phyloP scores from a whole-genome alignment of 2,329 filamentous ascomycete genomes.

The Coleophoma eucalyptorum region DNA sequence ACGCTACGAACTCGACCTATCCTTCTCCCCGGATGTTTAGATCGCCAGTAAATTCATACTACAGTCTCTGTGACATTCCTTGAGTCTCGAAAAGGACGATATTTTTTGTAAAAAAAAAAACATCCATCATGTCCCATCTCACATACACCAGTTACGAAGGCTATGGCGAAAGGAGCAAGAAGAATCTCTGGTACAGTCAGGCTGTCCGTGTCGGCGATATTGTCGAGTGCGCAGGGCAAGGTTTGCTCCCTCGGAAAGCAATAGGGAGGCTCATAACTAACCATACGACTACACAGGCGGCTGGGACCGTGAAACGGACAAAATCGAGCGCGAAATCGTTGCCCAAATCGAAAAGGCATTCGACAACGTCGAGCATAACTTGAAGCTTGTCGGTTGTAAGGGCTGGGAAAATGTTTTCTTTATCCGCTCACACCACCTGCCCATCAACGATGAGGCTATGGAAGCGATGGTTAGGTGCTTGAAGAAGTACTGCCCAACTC shows the following conservation, averaged over 20 bases:
- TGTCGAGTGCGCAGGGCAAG: conserved; percentile 22
- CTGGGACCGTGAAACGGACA: conserved; percentile 23
- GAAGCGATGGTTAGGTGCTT: conserved; percentile 41
- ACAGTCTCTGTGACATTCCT: too few species aligned
- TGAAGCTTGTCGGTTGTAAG: conserved; percentile 50
- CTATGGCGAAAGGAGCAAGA: conserved; percentile 1
- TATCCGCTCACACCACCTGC: conserved; percentile 40
- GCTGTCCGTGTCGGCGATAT: conserved; percentile 16
- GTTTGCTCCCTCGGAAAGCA: not conserved
- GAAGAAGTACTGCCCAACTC: conserved; percentile 44
- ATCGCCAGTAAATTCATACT: too few species aligned
- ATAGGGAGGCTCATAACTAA: not conserved
- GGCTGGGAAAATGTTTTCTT: conserved; percentile 51
- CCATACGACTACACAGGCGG: conserved; percentile 20
- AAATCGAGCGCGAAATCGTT: conserved; percentile 30
- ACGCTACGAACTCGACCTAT: too few species aligned
- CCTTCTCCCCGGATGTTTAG: too few species aligned
- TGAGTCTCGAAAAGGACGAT: too few species aligned
- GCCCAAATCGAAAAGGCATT: conserved; percentile 49
- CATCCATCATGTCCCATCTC: conserved; percentile 2
- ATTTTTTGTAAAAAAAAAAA: not conserved
- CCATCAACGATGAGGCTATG: conserved; percentile 33
- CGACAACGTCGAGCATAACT: conserved; percentile 46
- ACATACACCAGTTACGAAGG: conserved; percentile 6
- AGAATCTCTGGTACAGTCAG: conserved; percentile 17